A percentile compares a stretch with the other conserved stretches of the same genome.
These are phyloP conservation scores for Hymenoscyphus fraxineus DNA, from an alignment of 2,329 filamentous ascomycete species.

Conservation along the genomic window DNA sequence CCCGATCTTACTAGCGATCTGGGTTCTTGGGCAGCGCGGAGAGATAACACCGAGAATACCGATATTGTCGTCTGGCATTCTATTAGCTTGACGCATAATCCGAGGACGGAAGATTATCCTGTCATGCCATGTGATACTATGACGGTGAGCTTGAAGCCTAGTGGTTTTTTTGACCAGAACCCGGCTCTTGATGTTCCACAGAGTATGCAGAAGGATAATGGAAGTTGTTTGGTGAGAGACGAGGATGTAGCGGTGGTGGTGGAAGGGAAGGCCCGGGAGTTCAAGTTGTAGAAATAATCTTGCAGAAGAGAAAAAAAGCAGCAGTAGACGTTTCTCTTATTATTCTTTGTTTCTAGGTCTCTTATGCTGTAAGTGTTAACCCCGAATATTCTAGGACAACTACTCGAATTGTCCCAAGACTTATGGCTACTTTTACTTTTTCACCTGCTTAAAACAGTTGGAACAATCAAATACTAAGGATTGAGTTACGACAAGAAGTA, in stretches of 20 bases:
- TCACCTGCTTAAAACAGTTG: no score
- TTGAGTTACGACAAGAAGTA: no score
- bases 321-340: background rate
- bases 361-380: conserved; percentile 17
- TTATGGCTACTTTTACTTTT: no score
- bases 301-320: background rate
- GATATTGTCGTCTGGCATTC: conserved; percentile 87
- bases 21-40: conserved; percentile 71
- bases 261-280: background rate
- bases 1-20: conserved; percentile 22
- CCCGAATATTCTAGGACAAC: no score
- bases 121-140: conserved; percentile 84
- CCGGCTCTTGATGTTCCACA: conserved; percentile 45
- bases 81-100: conserved; percentile 84
- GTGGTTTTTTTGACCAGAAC: conserved; percentile 49
- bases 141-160: conserved; percentile 56
- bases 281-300: background rate
- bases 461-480: no score
- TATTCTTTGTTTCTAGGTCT: background rate
- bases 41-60: conserved; percentile 82
- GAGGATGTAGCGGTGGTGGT: conserved; percentile 12
- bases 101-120: conserved; percentile 81
- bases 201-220: conserved; percentile 25
- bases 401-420: no score
- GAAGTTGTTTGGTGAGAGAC: conserved; percentile 20